These are phyloP conservation scores for Buddleja alternifolia DNA, from an alignment of 257 asterid genomes.

Conservation along the genomic window DNA sequence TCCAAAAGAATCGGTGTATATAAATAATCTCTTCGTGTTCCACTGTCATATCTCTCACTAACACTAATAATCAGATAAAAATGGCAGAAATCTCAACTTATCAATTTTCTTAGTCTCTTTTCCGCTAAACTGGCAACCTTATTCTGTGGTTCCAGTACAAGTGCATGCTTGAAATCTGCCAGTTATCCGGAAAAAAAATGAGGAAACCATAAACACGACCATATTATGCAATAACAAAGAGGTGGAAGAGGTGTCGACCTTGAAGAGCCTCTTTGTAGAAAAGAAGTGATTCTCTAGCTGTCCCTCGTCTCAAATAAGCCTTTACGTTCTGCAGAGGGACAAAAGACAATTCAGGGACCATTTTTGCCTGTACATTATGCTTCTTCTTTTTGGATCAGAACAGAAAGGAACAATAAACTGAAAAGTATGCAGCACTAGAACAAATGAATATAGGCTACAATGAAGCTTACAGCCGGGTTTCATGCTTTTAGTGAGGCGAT, in stretches of 20 bases:
- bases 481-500: neutral
- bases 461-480: neutral
- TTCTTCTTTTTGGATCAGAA: slow-evolving; percentile 7
- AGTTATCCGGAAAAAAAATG: neutral
- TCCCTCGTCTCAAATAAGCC: slow-evolving; percentile 83
- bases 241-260: slow-evolving; percentile 50
- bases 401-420: neutral
- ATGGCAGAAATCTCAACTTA: slow-evolving; percentile 35
- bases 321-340: slow-evolving; percentile 62
- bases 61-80: slow-evolving; percentile 9
- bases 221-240: slow-evolving; percentile 15
- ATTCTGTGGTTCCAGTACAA: slow-evolving; percentile 92
- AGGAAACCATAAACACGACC: slow-evolving; percentile 11
- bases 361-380: slow-evolving; percentile 3
- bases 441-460: neutral
- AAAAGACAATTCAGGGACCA: slow-evolving; percentile 17
- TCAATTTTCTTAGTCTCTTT: slow-evolving; percentile 74
- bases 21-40: neutral
- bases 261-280: slow-evolving; percentile 79
- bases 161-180: slow-evolving; percentile 95
- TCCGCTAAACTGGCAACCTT: slow-evolving; percentile 73
- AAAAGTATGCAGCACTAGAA: slow-evolving; percentile 3
- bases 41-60: neutral
- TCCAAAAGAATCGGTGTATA: slow-evolving; percentile 11
- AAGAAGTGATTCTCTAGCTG: slow-evolving; percentile 73